A percentile compares a stretch with the other conserved stretches of the same genome.
phyloP scores from a whole-genome alignment of 345 rosid species.

The Dovyalis caffra region DNA sequence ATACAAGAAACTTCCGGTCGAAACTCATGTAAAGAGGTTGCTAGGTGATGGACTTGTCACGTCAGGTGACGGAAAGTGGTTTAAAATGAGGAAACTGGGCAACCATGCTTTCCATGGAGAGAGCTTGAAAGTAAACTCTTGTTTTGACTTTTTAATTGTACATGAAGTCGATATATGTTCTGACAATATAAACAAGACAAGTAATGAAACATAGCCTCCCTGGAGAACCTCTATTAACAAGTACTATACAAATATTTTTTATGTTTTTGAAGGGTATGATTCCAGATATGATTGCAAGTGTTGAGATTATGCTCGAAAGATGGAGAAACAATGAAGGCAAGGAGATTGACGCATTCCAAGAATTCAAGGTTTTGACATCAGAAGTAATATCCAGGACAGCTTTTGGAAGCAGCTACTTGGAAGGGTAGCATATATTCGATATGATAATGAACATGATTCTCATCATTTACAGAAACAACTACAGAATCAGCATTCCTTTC shows the following conservation, averaged over 20 bases:
- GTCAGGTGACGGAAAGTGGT: constrained; percentile 38
- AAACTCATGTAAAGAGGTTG: constrained; percentile 6
- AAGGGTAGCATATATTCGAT: constrained; percentile 38
- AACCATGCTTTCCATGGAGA: constrained; percentile 43
- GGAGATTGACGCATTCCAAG: constrained; percentile 39
- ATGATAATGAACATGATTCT: constrained; percentile 19
- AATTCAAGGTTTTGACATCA: constrained; percentile 43
- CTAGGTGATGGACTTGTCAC: constrained; percentile 35
- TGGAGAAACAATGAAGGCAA: constrained; percentile 28
- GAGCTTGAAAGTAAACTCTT: constrained; percentile 28
- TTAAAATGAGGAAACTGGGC: constrained; percentile 32
- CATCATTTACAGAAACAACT: too few species aligned
- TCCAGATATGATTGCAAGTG: constrained; percentile 35
- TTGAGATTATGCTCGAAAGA: constrained; percentile 36
- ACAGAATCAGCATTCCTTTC: too few species aligned
- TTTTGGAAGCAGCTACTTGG: constrained; percentile 44
- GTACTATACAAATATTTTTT: too few species aligned
- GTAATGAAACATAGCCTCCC: too few species aligned
- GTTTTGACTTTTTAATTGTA: not conserved
- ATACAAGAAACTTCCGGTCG: not conserved
- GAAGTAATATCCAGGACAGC: constrained; percentile 51
- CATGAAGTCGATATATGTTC: not conserved
- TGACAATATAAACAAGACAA: too few species aligned
- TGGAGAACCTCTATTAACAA: too few species aligned
- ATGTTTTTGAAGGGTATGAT: constrained; percentile 18